Conservation (phyloP, 495 filamentous ascomycete species). For the Xylaria scruposa region DNA sequence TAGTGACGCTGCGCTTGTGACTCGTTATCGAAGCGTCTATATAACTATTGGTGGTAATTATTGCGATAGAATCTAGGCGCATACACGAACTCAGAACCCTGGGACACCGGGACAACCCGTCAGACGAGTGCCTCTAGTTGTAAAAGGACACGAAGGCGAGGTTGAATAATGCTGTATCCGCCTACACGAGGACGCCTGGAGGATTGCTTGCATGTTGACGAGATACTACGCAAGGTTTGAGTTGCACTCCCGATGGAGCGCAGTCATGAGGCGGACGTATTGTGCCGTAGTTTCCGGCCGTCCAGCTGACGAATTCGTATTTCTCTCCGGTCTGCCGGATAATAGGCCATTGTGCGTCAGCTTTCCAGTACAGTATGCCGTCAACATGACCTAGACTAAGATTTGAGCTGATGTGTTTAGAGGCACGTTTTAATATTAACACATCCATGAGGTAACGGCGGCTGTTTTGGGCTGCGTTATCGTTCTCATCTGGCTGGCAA, state of each 20-base stretch:
- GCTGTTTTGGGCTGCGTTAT: not conserved
- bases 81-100: not conserved
- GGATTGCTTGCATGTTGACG: not conserved
- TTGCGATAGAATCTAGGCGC: not conserved
- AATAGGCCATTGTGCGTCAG: not conserved
- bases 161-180: not conserved
- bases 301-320: not conserved
- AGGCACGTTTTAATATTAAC: not conserved
- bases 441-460: not conserved
- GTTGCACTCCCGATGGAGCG: not conserved
- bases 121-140: not conserved
- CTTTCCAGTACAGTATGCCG: not conserved
- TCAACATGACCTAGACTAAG: not conserved
- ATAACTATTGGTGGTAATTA: not conserved
- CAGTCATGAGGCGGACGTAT: not conserved
- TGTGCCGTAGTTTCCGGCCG: not conserved
- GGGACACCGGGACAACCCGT: not conserved
- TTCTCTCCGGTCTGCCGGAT: not conserved
- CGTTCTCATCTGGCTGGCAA: not conserved
- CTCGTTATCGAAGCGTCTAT: not conserved
- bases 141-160: not conserved
- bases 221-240: not conserved
- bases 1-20: not conserved
- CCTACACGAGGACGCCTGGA: not conserved
- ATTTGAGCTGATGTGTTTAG: not conserved